Conservation (phyloP, 1,284 basidiomycete genomes). For the Vanrija humicola region DNA sequence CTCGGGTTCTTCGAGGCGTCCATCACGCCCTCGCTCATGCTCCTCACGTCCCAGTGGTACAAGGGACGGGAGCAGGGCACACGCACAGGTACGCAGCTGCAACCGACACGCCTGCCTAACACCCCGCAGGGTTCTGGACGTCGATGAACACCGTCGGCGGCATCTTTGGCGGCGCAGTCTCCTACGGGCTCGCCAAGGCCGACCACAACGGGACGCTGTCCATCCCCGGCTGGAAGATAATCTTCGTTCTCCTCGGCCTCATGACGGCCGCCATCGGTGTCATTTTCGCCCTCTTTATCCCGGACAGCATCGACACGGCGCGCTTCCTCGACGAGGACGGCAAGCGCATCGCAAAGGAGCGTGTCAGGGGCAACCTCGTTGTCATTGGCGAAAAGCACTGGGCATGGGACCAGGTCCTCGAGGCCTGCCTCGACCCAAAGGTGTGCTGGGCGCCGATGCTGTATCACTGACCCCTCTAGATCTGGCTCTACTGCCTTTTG, state of each 20-base stretch:
- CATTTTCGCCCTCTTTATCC: slow-evolving; percentile 25
- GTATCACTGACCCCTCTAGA: too few species aligned
- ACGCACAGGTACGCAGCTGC: slow-evolving; percentile 1
- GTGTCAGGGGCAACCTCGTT: slow-evolving; percentile 27
- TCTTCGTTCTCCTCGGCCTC: slow-evolving; percentile 23
- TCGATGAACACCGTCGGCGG: slow-evolving; percentile 19
- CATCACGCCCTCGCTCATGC: slow-evolving; percentile 14
- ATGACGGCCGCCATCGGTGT: slow-evolving; percentile 18
- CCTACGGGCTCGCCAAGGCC: slow-evolving; percentile 18
- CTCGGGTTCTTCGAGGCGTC: slow-evolving; percentile 14
- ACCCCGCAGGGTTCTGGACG: slow-evolving; percentile 9
- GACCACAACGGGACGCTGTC: slow-evolving; percentile 7
- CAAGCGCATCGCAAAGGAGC: slow-evolving; percentile 21
- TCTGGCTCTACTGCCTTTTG: neutral
- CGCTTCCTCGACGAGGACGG: slow-evolving; percentile 30
- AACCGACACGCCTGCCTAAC: too few species aligned
- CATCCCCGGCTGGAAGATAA: slow-evolving; percentile 18
- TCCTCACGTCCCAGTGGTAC: slow-evolving; percentile 24
- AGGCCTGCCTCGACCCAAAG: slow-evolving; percentile 22
- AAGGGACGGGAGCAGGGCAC: slow-evolving; percentile 9
- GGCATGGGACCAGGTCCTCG: slow-evolving; percentile 25
- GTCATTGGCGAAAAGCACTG: slow-evolving; percentile 24
- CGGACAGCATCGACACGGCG: slow-evolving; percentile 25
- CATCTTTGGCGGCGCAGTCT: slow-evolving; percentile 18
- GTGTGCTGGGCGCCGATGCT: neutral